Evolutionary conservation across 805 yeast genomes (phyloP), one percentile per base, ranked within the genome.

Genomic region (Yarrowia phangngaensis): DNA sequence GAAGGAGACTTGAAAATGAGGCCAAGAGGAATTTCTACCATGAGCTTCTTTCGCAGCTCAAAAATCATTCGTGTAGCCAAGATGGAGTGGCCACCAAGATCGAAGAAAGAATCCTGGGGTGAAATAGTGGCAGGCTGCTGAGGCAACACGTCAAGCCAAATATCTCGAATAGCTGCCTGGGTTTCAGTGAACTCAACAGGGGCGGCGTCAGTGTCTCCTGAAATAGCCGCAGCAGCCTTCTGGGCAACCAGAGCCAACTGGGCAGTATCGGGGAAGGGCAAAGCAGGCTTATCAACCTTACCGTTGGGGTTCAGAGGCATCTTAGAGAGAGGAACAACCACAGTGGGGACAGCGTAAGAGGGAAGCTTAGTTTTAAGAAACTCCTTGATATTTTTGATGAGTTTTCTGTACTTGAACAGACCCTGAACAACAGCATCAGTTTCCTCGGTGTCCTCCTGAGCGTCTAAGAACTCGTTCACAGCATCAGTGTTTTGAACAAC

Each of bases 251-350:
- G 73, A 23, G 81, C 79, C 55, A 92, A 71, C 67, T 90, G 96
- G 13, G 83, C 90, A 17, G 84, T 75, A 51, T 86, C 86, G 49
- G 99, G 99, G 77, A 84, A 87, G 35, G 96, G 97, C 53, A 92
- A 71, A 60, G 90, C 88, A 27, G 97, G 97, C 70, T 92, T 92
- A 70, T 92, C 99, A 52, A 92, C 87, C 67, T 92, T 92, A 58
- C 99, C 99, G 64, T 92, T 92, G 52, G 99, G 99, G 68, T 92
- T 92, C 67, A 92, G 73, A 19, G 98, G 98, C 62, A 92, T 69
- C 59, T 79, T 81, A 19, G 76, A 72, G 70, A 94, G 72, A 12
- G 97, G 97, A 41, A 92, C 90, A 60, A 92, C 80, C 26, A 90
- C 72, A 0, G 95, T 75, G 34, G 99, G 99, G 36, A 92, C 82